These are phyloP conservation scores for Melastoma malabathricum DNA, from an alignment of 345 rosid species.

Conservation along the genomic window DNA sequence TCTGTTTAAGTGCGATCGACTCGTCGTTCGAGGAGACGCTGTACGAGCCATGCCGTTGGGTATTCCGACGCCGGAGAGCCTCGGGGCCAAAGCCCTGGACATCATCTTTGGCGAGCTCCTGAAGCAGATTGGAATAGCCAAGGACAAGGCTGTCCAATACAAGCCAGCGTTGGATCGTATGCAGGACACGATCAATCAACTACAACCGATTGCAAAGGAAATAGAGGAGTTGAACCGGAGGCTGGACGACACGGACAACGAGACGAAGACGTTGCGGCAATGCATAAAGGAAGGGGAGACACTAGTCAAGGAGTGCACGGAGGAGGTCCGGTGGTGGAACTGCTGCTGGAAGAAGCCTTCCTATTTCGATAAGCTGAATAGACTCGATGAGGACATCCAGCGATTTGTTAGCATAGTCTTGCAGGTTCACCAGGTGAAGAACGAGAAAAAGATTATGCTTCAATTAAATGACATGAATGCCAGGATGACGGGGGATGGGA, in stretches of 20 bases:
- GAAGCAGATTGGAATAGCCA: neutral
- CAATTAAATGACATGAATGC: no score
- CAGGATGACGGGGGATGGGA: neutral
- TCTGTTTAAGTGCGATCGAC: no score
- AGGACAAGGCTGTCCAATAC: constrained; percentile 2
- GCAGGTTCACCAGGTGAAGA: neutral
- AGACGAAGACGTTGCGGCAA: neutral
- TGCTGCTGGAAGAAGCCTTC: constrained; percentile 2
- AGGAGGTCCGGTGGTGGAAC: constrained; percentile 3
- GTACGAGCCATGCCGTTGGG: no score
- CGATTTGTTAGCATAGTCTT: no score
- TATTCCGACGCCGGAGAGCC: no score
- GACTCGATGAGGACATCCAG: neutral
- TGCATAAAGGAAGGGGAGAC: neutral
- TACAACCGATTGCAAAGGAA: neutral
- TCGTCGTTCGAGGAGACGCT: no score
- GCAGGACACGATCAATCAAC: neutral
- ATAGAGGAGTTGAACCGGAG: neutral
- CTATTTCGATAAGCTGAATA: neutral
- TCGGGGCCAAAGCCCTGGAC: neutral
- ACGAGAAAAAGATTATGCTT: neutral
- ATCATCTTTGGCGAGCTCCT: neutral
- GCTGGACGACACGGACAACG: neutral
- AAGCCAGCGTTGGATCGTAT: neutral
- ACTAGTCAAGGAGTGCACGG: neutral